Conservation (phyloP, 306 rosid genomes). For the Benincasa hispida region DNA sequence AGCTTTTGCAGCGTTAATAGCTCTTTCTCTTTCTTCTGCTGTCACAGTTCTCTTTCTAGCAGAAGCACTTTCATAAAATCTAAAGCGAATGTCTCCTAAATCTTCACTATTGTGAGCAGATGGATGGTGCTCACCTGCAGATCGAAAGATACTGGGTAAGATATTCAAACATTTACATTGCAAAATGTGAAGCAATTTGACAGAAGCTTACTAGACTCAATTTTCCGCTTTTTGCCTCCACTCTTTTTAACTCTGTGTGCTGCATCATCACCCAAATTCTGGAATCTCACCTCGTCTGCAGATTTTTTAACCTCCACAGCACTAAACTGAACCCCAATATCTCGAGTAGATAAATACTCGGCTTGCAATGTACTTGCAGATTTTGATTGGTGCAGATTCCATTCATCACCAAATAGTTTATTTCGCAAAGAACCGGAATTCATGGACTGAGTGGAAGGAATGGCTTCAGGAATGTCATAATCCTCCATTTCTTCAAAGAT, state of each 20-base stretch:
- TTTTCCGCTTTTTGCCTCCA: conserved; percentile 55
- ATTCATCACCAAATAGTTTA: conserved; percentile 50
- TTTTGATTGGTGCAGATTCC: conserved; percentile 31
- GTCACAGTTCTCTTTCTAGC: conserved; percentile 93
- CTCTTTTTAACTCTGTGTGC: conserved; percentile 27
- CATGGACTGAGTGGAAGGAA: conserved; percentile 19
- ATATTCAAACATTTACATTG: conserved; percentile 1
- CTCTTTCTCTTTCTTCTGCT: conserved; percentile 94
- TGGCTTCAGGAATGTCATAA: conserved; percentile 43
- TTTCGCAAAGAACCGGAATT: conserved; percentile 29
- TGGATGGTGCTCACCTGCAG: conserved; percentile 55
- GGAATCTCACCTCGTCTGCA: conserved; percentile 46
- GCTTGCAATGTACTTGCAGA: conserved; percentile 21
- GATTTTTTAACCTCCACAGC: conserved; percentile 56
- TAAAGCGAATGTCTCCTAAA: conserved; percentile 54
- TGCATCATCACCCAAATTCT: conserved; percentile 28
- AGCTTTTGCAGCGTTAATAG: conserved; percentile 60
- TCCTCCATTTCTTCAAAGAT: conserved; percentile 79
- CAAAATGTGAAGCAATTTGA: conserved; percentile 1
- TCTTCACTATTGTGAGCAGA: conserved; percentile 45
- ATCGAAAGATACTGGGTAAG: conserved; percentile 8
- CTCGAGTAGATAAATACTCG: conserved; percentile 36
- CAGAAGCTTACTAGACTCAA: conserved; percentile 35
- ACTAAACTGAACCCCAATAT: conserved; percentile 59
- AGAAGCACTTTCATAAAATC: conserved; percentile 96